Conservation (phyloP, 495 filamentous ascomycete species). For the Penicillium subrubescens region DNA sequence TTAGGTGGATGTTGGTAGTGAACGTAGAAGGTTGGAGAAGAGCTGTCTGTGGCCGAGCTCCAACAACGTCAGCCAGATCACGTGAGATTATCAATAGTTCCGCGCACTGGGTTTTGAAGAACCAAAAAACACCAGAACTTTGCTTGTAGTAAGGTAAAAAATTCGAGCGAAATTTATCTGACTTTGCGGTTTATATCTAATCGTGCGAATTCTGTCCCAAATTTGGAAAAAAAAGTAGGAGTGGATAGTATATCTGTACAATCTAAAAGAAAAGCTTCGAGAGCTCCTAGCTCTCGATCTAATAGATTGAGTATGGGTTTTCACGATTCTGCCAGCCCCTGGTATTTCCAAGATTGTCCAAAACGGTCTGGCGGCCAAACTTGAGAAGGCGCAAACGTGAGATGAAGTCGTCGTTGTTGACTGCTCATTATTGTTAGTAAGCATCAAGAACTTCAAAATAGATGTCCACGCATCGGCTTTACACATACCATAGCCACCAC, state of each 20-base stretch:
- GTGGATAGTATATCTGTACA: neutral
- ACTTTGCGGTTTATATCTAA: neutral
- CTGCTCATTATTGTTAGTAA: slow-evolving; percentile 43
- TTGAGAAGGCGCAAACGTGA: slow-evolving; percentile 75
- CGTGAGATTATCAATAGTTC: slow-evolving; percentile 38
- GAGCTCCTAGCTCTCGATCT: neutral
- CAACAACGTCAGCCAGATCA: slow-evolving; percentile 50
- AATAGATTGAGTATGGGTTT: slow-evolving; percentile 15
- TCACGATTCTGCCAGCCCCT: neutral
- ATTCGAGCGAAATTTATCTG: too few species aligned
- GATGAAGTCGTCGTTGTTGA: slow-evolving; percentile 84
- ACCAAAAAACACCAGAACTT: neutral
- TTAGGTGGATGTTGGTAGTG: slow-evolving; percentile 16
- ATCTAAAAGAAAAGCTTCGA: neutral
- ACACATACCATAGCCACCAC: slow-evolving; percentile 81
- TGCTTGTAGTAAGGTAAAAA: neutral
- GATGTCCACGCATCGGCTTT: neutral
- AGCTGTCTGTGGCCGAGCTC: slow-evolving; percentile 41
- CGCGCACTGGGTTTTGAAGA: neutral
- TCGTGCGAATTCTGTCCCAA: neutral
- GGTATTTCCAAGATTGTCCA: slow-evolving; percentile 41
- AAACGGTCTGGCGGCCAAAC: slow-evolving; percentile 56
- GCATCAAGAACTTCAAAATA: slow-evolving; percentile 8
- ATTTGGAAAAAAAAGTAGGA: neutral
- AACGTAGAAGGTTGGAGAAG: slow-evolving; percentile 33